phyloP scores from a whole-genome alignment of 2,329 filamentous ascomycete genomes.

The Calycina herbarum region DNA sequence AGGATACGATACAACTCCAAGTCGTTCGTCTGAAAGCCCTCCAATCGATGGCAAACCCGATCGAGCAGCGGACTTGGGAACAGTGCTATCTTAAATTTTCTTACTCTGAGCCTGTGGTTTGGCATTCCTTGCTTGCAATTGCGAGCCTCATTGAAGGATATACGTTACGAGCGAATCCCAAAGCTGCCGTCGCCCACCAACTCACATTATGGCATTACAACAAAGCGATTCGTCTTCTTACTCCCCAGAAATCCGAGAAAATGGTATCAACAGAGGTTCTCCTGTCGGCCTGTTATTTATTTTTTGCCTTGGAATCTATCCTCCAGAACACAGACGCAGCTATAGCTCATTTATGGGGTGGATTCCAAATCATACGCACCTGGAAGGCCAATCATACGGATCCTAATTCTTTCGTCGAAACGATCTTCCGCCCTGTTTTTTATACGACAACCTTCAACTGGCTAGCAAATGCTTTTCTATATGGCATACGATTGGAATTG shows the following conservation, averaged over 20 bases:
- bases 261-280: neutral
- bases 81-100: neutral
- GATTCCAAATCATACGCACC: neutral
- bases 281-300: neutral
- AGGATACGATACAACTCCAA: neutral
- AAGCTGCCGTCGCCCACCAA: neutral
- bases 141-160: conserved; percentile 1
- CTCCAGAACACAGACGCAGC: neutral
- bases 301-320: neutral
- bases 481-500: neutral
- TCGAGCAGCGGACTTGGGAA: neutral
- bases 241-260: neutral
- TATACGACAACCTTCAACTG: neutral
- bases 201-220: conserved; percentile 1
- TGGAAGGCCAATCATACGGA: neutral
- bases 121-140: conserved; percentile 7
- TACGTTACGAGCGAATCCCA: neutral
- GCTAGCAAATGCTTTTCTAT: neutral
- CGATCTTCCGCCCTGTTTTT: neutral
- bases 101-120: neutral
- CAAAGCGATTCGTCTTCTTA: neutral
- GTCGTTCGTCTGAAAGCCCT: neutral
- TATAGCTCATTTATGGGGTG: neutral
- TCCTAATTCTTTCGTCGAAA: neutral
- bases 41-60: neutral